Base-by-base conservation (phyloP, 176 grass and related monocot species). In the Bonia amplexicaulis region DNA sequence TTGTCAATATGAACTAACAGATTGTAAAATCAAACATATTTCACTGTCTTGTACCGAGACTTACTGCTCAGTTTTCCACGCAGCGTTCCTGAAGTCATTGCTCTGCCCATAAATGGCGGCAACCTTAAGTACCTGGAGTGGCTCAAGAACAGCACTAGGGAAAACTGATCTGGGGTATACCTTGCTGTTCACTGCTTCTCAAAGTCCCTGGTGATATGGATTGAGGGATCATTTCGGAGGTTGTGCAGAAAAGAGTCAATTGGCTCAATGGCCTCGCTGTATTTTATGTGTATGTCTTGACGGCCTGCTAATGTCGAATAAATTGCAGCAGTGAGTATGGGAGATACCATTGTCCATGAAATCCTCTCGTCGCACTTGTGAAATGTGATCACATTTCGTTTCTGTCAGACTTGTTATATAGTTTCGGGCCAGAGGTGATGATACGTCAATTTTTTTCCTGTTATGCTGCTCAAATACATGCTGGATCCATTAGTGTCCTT, bases 31-130 rank as follows among this genome's bases (percentile, higher is more conserved):
- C 42, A 39, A 62, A 49, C 9, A 26, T 49, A 4, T 25, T 39
- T 2, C 47, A 35, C 27, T 55, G 11, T 55, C 14, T 46, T 82
- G 82, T 13, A 7, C 20, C 0, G 13, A 58, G 1, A 33, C 73
- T 73, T 85, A 80, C 65, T 54, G 31, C 39, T 70, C 66, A 42
- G 46, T 60, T 55, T 53, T 2, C 1, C 4, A 54, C 89, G 77
- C 87, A 97, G 92, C 4, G 87, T 97, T 92, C 93, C 96, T 33
- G 96, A 98, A 88, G 93, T 98, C 65, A 92, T 98, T 11, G 82
- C 96, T 25, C 61, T 98, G 69, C 96, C 88, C 25, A 98, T 98
- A 71, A 92, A 74, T 12, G 96, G 93, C 40, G 96, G 96, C 39
- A 98, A 93, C 78, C 68, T 60, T 40, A 95, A 95, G 85, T 98